phyloP scores from a whole-genome alignment of 2,329 filamentous ascomycete species.

The Penicillium sumatraense region DNA sequence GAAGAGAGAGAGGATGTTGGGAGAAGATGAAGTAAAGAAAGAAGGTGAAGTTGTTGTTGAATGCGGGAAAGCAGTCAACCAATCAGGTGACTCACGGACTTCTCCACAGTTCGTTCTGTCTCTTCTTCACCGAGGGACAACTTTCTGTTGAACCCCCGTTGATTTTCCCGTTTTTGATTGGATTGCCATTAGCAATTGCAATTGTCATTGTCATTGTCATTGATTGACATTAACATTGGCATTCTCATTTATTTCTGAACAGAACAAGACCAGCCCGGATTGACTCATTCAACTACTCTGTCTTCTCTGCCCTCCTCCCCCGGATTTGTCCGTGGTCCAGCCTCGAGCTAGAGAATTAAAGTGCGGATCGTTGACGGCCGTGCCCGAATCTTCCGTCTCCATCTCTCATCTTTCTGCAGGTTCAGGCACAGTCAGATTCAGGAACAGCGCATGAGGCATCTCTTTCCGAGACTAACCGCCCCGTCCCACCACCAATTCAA shows the following conservation, averaged over 20 bases:
- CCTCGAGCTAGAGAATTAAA: conserved; percentile 14
- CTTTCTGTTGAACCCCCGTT: too few species aligned
- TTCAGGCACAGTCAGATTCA: not conserved
- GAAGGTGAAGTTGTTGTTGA: not conserved
- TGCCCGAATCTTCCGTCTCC: not conserved
- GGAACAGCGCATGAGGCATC: not conserved
- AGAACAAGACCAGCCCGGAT: not conserved
- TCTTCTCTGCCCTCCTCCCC: not conserved
- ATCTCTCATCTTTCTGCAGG: too few species aligned
- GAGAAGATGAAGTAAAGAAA: not conserved
- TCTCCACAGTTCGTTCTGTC: conserved; percentile 12
- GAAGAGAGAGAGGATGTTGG: not conserved
- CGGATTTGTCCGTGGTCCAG: conserved; percentile 10
- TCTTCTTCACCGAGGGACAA: not conserved
- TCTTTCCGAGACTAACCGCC: not conserved
- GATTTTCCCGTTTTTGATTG: conserved; percentile 13
- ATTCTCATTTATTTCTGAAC: not conserved
- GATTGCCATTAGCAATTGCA: too few species aligned
- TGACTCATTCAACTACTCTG: not conserved
- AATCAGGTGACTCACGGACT: too few species aligned
- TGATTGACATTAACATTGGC: not conserved
- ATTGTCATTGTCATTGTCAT: not conserved
- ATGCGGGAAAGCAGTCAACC: not conserved
- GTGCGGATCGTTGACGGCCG: conserved; percentile 16
- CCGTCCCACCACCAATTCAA: not conserved